Percentiles rank a stretch among this genome's conserved stretches.
Evolutionary conservation across 805 yeast species (phyloP).

Genomic region (Huiozyma sinensis): DNA sequence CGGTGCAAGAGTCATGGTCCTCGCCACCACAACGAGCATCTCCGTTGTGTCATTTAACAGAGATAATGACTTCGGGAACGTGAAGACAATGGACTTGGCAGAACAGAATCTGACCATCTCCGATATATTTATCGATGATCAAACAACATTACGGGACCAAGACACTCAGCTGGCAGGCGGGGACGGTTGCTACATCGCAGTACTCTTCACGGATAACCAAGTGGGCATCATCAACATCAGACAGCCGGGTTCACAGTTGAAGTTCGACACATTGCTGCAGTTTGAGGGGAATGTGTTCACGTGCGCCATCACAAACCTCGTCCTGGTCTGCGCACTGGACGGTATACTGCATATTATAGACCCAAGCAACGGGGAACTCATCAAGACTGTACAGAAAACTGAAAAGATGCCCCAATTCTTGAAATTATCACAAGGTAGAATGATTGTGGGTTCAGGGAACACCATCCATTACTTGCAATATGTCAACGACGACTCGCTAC

Average conservation of each 20-base stretch:
- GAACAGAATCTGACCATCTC: constrained; percentile 7
- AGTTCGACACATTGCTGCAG: constrained; percentile 6
- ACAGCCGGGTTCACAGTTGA: constrained; percentile 13
- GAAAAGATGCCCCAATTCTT: constrained; percentile 24
- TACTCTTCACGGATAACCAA: constrained; percentile 15
- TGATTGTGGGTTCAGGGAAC: constrained; percentile 23
- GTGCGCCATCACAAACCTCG: constrained; percentile 22
- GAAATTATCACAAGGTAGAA: constrained; percentile 23
- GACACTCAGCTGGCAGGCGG: constrained; percentile 21
- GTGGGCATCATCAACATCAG: constrained; percentile 20
- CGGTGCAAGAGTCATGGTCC: constrained; percentile 20
- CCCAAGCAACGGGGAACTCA: constrained; percentile 21
- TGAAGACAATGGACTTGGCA: constrained; percentile 9
- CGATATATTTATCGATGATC: constrained; percentile 20
- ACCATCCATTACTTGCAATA: constrained; percentile 23
- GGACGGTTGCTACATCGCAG: constrained; percentile 26
- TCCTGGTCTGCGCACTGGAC: constrained; percentile 22
- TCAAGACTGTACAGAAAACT: constrained; percentile 24
- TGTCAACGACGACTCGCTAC: constrained; percentile 6
- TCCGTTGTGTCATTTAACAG: constrained; percentile 19
- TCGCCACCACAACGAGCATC: constrained; percentile 13
- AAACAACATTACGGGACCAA: constrained; percentile 20
- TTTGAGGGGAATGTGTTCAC: constrained; percentile 21
- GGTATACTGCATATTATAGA: constrained; percentile 22
- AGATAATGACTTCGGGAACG: constrained; percentile 16